Evolutionary conservation across 257 asterid genomes (phyloP), one percentile per base, ranked within the genome.

Genomic region (Catharanthus roseus): DNA sequence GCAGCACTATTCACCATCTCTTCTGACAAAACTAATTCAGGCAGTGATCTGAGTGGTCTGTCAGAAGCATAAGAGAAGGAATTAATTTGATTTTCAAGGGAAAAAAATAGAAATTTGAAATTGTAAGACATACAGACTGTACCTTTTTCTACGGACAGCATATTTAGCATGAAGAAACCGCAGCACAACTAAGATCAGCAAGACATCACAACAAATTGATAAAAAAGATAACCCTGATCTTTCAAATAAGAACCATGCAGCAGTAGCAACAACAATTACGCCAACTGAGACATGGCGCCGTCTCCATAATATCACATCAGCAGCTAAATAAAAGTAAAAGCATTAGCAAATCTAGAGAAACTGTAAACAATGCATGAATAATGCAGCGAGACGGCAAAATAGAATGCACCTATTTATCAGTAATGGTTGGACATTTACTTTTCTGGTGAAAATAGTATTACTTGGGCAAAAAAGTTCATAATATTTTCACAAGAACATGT

Each of bases 1-100:
- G 96, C 96, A 69, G 97, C 95, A 77, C 81, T 91, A 79, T 85
- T 87, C 72, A 93, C 88, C 96, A 93, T 91, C 83, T 93, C 99
- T 83, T 93, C 99, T 54, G 99, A 86, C 74, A 93, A 79, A 74
- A 89, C 90, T 72, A 93, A 83, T 80, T 89, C 99, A 3, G 97
- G 97, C 70, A 93, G 83, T 33, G 88, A 68, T 68, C 77, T 86
- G 26, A 81, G 88, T 72, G 78, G 91, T 80, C 99, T 93, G 88
- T 42, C 69, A 42, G 70, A 81, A 68, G 61, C 67, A 71, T 56
- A 83, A 71, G 74, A 67, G 36, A 79, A 44, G 70, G 47, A 72
- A 72, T 41, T 74, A n/a, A 67, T 72, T 67, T 76, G 73, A 80
- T 45, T 70, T 50, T 64, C 41, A 63, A 0, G 55, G 34, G 66